A percentile compares a stretch with the other conserved stretches of the same genome.
These are phyloP conservation scores for Coemansia sp. DNA, from an alignment of 192 early-diverging fungal genomes.

Conservation along the genomic window DNA sequence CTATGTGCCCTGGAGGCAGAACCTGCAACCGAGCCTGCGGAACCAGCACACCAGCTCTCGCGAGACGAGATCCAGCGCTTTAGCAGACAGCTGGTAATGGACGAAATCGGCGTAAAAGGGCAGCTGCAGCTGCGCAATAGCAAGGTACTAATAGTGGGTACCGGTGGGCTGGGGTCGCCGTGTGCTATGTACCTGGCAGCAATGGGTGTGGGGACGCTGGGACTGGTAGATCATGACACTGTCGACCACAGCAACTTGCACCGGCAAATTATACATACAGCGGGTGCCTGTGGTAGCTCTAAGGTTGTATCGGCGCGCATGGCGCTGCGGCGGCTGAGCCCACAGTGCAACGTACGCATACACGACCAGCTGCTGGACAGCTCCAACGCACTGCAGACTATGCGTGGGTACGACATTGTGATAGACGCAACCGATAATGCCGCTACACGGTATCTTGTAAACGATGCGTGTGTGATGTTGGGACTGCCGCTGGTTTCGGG, in stretches of 20 bases:
- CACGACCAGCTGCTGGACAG: slow-evolving; percentile 76
- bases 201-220: slow-evolving; percentile 82
- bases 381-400: slow-evolving; percentile 74
- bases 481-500: slow-evolving; percentile 84
- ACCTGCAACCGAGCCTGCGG: background rate
- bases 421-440: slow-evolving; percentile 95
- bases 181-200: slow-evolving; percentile 84
- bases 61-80: slow-evolving; percentile 77
- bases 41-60: slow-evolving; percentile 32
- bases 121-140: slow-evolving; percentile 74
- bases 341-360: slow-evolving; percentile 59
- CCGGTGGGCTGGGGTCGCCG: slow-evolving; percentile 93
- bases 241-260: slow-evolving; percentile 93
- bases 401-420: slow-evolving; percentile 77
- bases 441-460: slow-evolving; percentile 90
- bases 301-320: slow-evolving; percentile 78
- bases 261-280: slow-evolving; percentile 88
- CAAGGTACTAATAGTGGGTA: slow-evolving; percentile 81
- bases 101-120: slow-evolving; percentile 67
- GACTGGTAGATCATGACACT: slow-evolving; percentile 88
- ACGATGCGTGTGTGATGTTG: slow-evolving; percentile 86
- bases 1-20: slow-evolving; percentile 26
- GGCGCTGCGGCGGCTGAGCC: slow-evolving; percentile 61
- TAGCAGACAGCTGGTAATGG: slow-evolving; percentile 83
- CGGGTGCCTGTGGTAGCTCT: slow-evolving; percentile 53